These are phyloP conservation scores for Parachaetomium inaequale DNA, from an alignment of 495 filamentous ascomycete genomes.

Conservation along the genomic window DNA sequence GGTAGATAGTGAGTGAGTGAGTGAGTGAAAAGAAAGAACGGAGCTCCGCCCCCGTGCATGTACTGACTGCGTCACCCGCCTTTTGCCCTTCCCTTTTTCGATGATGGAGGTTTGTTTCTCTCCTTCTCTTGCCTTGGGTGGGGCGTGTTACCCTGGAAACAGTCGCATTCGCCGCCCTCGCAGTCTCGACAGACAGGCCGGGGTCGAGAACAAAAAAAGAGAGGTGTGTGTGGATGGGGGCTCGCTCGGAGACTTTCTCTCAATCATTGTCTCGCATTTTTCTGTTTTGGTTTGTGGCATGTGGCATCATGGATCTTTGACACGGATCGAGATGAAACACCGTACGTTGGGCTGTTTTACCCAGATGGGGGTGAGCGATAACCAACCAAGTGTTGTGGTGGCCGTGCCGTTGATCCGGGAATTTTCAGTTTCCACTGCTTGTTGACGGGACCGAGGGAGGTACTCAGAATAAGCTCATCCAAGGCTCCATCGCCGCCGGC, in stretches of 20 bases:
- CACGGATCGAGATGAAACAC: neutral
- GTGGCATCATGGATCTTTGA: neutral
- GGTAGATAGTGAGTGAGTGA: neutral
- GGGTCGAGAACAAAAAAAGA: too few relatives aligned
- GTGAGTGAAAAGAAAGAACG: neutral
- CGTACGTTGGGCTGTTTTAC: neutral
- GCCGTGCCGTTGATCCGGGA: slow-evolving; percentile 7
- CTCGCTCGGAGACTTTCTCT: neutral
- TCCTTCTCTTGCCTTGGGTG: neutral
- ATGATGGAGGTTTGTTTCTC: neutral
- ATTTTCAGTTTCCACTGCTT: too few relatives aligned
- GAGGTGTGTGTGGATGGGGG: neutral
- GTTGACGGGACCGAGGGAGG: neutral
- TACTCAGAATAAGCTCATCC: slow-evolving; percentile 15
- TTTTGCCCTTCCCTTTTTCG: neutral
- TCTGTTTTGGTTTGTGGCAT: neutral
- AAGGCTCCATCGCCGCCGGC: slow-evolving; percentile 7
- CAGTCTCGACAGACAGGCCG: neutral
- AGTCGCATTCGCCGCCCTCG: too few relatives aligned
- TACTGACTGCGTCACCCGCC: neutral
- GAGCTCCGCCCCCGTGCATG: neutral
- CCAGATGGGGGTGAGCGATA: neutral
- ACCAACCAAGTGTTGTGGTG: neutral
- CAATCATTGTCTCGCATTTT: neutral
- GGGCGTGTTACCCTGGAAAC: too few relatives aligned